Evolutionary conservation across 257 asterid species (phyloP), one percentile per base, ranked within the genome.

Genomic region (Mentha longifolia): DNA sequence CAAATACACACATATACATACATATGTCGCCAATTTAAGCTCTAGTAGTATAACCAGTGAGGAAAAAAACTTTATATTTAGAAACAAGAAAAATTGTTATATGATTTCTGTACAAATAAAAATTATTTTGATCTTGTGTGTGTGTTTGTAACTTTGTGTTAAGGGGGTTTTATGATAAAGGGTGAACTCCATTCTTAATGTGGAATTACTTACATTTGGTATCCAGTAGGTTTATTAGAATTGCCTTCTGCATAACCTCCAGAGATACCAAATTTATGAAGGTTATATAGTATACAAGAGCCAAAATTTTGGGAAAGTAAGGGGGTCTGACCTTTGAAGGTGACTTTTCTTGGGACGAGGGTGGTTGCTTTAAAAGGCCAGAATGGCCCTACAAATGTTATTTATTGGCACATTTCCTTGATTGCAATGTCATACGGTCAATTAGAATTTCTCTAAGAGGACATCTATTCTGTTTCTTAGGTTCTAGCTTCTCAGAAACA

Each of bases 401-500:
- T 67, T 43, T 72, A 16, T 49, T 54, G 25, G 11, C 74, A 35
- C 51, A 9, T 55, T 62, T 25, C n/a, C 28, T 60, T 71, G 30
- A 70, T 59, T 61, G 20, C 25, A 15, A 58, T 59, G 76, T 41
- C 51, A 7, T 49, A 25, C 17, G 25, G 15, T 51, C 41, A n/a
- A 16, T 70, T 20, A 41, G 16, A 65, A 35, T 57, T 61, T 70
- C 47, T 31, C 15, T 50, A 43, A 64, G 37, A 74, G 50, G 33
- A 31, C 15, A 47, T n/a, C 39, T 72, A 19, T 62, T 79, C 65
- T 57, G 56, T 75, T 19, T 70, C 70, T 80, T 82, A 95, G 99
- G 96, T 92, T 61, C 80, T 95, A 87, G 97, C 99, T 75, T 95
- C 99, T 65, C 97, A 88, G 75, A 95, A 91, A 82, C 99, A 89